Evolutionary conservation across 768 basidiomycete genomes (phyloP), one percentile per base, ranked within the genome.

Genomic region (Lactifluus echinatus): DNA sequence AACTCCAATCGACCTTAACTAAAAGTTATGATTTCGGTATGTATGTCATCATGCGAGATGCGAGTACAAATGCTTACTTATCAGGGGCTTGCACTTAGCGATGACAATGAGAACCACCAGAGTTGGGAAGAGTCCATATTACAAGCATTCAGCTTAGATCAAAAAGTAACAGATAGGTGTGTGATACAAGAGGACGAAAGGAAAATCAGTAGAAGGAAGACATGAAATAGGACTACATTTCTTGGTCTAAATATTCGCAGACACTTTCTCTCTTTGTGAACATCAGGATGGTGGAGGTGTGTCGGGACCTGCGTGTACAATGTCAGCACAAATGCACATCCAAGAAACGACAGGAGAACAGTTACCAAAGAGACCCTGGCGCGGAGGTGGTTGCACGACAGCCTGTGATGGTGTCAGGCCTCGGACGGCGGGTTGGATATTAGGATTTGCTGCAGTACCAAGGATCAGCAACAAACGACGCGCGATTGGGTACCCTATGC

Each of bases 311-410:
- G 53, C n/a, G 14, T 10, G 12, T 26, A 5, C n/a, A 19, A n/a
- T 3, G 36, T 44, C 31, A 44, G 47, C 28, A 21, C 33, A 34
- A 28, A n/a, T n/a, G n/a, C 12, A 24, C 15, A 7, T 17, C 12
- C 15, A 1, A 11, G 34, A 28, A 19, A 11, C 4, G 2, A 47
- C 2, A 12, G 10, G 31, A 31, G 2, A 43, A 31, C 49, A 67
- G 73, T 59, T 57, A 85, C 87, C 87, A 65, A 89, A 89, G 21
- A 89, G 74, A 31, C 87, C 87, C 34, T 74, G 64, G 59, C 83
- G 78, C 7, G 82, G 73, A 10, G 83, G 70, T 43, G 70, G 62
- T n/a, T 63, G 51, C 14, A 61, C 61, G 24, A 69, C 53, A 3
- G 68, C 71, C 34, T 74, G 69, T 6, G 74, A 72, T 3, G 75